A percentile compares a stretch with the other conserved stretches of the same genome.
Evolutionary conservation across 2,329 filamentous ascomycete species (phyloP).

Genomic region (Cordyceps cateniannulata): DNA sequence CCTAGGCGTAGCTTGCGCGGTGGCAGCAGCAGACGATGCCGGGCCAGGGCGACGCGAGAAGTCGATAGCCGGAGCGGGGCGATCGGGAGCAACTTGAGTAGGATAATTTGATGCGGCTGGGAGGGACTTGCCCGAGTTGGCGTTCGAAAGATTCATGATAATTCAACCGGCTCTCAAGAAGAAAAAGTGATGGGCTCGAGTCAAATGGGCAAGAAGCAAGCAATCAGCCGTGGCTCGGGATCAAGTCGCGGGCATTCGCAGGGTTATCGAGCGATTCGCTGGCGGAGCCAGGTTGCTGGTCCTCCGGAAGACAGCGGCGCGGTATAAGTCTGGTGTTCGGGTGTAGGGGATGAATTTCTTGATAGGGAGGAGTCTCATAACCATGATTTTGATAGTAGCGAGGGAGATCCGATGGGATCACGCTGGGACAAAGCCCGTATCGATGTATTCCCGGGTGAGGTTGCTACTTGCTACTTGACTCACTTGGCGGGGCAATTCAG

Average conservation of each 20-base stretch:
- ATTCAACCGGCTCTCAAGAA: not conserved
- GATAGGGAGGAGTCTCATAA: not conserved
- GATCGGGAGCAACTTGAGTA: conserved; percentile 33
- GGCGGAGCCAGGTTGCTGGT: not conserved
- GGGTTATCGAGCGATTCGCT: not conserved
- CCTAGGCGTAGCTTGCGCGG: conserved; percentile 46
- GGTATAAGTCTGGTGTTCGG: not conserved
- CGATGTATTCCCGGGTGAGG: conserved; percentile 6
- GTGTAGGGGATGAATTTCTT: not conserved
- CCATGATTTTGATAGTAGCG: conserved; percentile 1
- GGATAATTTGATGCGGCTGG: conserved; percentile 36
- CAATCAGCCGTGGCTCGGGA: conserved; percentile 16
- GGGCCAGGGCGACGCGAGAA: conserved; percentile 41
- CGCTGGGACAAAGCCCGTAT: conserved; percentile 23
- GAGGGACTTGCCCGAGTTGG: conserved; percentile 44
- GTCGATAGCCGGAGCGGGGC: conserved; percentile 43
- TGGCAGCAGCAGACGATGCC: conserved; percentile 24
- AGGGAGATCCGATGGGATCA: conserved; percentile 20
- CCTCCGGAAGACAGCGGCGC: not conserved
- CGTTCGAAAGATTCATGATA: conserved; percentile 29
- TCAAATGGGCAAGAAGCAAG: conserved; percentile 10
- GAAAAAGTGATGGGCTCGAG: conserved; percentile 5
- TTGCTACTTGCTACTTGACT: conserved; percentile 17
- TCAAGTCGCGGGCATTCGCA: conserved; percentile 13
- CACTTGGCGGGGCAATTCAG: conserved; percentile 13